These are phyloP conservation scores for Huntiella omanensis DNA, from an alignment of 2,329 filamentous ascomycete genomes.

Conservation along the genomic window DNA sequence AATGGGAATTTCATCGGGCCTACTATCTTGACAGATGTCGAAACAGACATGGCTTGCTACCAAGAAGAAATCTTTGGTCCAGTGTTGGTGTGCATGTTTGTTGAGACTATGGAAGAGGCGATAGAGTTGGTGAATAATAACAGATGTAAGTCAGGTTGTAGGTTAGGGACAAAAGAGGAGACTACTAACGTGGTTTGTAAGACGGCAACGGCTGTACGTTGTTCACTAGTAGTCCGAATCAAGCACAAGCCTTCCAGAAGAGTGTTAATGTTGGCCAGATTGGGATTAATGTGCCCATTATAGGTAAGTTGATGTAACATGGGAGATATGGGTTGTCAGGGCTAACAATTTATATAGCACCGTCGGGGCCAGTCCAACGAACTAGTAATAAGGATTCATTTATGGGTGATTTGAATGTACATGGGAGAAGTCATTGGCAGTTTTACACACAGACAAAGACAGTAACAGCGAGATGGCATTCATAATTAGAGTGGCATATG, in stretches of 20 bases:
- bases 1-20: constrained; percentile 15
- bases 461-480: constrained; percentile 18
- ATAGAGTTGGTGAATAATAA: constrained; percentile 17
- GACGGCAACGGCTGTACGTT: constrained; percentile 15
- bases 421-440: constrained; percentile 12
- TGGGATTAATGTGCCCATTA: constrained; percentile 15
- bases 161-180: too few relatives aligned
- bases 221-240: constrained; percentile 13
- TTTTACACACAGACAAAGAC: constrained; percentile 15
- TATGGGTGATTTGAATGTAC: constrained; percentile 13
- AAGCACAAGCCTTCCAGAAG: constrained; percentile 13
- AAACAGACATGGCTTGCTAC: constrained; percentile 14
- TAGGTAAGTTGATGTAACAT: constrained; percentile 8
- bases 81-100: constrained; percentile 14
- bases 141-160: constrained; percentile 9
- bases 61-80: constrained; percentile 18
- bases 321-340: not conserved
- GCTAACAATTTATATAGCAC: constrained; percentile 9
- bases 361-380: constrained; percentile 12
- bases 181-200: constrained; percentile 1
- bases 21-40: constrained; percentile 14
- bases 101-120: constrained; percentile 15
- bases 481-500: not conserved
- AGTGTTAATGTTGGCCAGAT: constrained; percentile 15
- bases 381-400: constrained; percentile 16